Evolutionary conservation across 2,329 filamentous ascomycete genomes (phyloP), one percentile per base, ranked within the genome.

Genomic region (Chaetomium sp.): DNA sequence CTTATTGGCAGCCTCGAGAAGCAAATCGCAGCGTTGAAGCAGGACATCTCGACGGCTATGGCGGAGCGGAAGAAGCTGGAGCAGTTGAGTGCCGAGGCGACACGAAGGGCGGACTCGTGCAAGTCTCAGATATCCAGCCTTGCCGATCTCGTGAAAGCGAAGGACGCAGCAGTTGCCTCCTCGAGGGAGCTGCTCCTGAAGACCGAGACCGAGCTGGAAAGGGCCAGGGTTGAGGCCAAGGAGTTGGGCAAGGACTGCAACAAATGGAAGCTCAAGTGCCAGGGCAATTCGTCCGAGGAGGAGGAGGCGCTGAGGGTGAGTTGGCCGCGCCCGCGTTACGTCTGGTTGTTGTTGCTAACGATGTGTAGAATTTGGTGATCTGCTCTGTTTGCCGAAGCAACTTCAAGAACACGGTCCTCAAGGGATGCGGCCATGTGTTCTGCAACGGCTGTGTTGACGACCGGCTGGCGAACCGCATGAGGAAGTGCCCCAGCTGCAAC

Each of bases 401-500:
- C 70, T 93, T 97, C 81, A 98, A 98, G 78, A 92, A 98, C 74
- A 96, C 93, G 0, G 90, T 90, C 10, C 85, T 99, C 76, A 96
- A 95, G 79, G 93, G 91, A 0, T 99, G 95, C 76, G 95, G 95
- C 1, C 95, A 99, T 77, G 86, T 96, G 57, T 97, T 98, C 77
- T 99, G 95, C 83, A 89, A 89, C 74, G 85, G 88, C 56, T 99
- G 95, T 75, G 90, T 98, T 27, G 92, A 97, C 69, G 90, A 96
- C 73, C 89, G 95, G 64, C 88, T 97, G 67, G 87, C 87, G 54
- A 96, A 95, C 73, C 90, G 95, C 42, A 93, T 94, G 79, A 87
- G 95, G 70, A 98, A 98, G 77, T 99, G 95, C 74, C 95, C 95
- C 2, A 94, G 92, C 71, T 99, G 96, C 82, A 92, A 90, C 72